Evolutionary conservation across 1,284 basidiomycete genomes (phyloP).

Genomic region (Stygiomarasmius scandens): DNA sequence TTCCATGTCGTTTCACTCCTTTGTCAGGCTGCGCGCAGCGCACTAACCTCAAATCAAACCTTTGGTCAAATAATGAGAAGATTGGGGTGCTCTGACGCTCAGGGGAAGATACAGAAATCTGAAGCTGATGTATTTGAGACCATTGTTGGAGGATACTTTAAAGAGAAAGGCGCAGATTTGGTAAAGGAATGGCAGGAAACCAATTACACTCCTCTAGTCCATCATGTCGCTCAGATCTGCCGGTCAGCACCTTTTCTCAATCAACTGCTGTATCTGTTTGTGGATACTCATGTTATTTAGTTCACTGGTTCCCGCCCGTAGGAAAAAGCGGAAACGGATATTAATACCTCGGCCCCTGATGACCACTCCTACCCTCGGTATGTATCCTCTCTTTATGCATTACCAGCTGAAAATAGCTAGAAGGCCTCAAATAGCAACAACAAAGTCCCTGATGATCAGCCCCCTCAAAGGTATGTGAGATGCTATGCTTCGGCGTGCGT

Average conservation of each 20-base stretch:
- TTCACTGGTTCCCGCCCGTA: neutral
- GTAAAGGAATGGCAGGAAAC: slow-evolving; percentile 24
- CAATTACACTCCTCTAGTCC: slow-evolving; percentile 25
- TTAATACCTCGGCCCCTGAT: neutral
- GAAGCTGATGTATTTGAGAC: slow-evolving; percentile 31
- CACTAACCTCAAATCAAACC: slow-evolving; percentile 29
- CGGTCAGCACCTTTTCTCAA: slow-evolving; percentile 14
- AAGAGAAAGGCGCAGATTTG: slow-evolving; percentile 20
- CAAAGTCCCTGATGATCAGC: neutral
- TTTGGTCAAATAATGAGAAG: slow-evolving; percentile 31
- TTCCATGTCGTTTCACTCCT: neutral
- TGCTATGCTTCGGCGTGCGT: no score
- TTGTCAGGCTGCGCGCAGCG: slow-evolving; percentile 17
- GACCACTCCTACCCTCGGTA: neutral
- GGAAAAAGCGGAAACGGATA: neutral
- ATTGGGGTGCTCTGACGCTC: slow-evolving; percentile 20
- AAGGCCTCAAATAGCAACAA: neutral
- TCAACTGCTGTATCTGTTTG: neutral
- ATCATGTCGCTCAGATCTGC: slow-evolving; percentile 21
- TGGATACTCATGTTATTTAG: neutral
- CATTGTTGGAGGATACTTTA: slow-evolving; percentile 26
- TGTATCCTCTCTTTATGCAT: neutral
- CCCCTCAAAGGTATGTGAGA: neutral
- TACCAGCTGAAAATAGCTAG: neutral
- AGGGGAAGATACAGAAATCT: slow-evolving; percentile 19